Conservation (phyloP, 441 rosid species). For the Arabidopsis hybrid region DNA sequence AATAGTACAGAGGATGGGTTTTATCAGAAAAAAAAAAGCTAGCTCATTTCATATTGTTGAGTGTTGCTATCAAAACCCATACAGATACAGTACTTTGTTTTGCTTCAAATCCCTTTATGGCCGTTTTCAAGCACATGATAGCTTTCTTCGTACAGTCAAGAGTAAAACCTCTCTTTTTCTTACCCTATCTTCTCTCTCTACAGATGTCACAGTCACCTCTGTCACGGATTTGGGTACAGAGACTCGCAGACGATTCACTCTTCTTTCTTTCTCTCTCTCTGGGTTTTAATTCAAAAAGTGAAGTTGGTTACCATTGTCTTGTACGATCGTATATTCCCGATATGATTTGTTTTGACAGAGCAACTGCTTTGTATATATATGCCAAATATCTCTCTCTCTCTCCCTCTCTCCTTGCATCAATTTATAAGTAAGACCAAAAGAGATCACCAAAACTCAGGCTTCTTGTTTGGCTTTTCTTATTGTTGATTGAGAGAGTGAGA, state of each 20-base stretch:
- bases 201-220: slow-evolving; percentile 53
- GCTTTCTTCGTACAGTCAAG: slow-evolving; percentile 45
- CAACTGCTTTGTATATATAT: slow-evolving; percentile 31
- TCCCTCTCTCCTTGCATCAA: slow-evolving; percentile 17
- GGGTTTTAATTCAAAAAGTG: slow-evolving; percentile 38
- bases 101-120: slow-evolving; percentile 45
- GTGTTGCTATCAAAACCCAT: slow-evolving; percentile 45
- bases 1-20: slow-evolving; percentile 15
- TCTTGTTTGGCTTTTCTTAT: slow-evolving; percentile 23
- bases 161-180: slow-evolving; percentile 26
- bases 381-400: slow-evolving; percentile 36
- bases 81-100: slow-evolving; percentile 32
- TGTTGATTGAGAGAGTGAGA: background rate
- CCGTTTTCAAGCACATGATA: slow-evolving; percentile 48
- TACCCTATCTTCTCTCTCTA: slow-evolving; percentile 30
- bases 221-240: slow-evolving; percentile 58
- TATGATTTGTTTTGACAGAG: slow-evolving; percentile 45
- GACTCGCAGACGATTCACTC: slow-evolving; percentile 40
- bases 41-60: slow-evolving; percentile 39
- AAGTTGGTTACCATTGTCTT: slow-evolving; percentile 45
- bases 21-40: slow-evolving; percentile 3
- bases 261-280: slow-evolving; percentile 14
- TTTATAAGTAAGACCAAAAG: slow-evolving; percentile 31
- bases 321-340: slow-evolving; percentile 47
- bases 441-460: slow-evolving; percentile 14